Evolutionary conservation across 2,329 filamentous ascomycete genomes (phyloP).

Genomic region (Ascochyta pisi): DNA sequence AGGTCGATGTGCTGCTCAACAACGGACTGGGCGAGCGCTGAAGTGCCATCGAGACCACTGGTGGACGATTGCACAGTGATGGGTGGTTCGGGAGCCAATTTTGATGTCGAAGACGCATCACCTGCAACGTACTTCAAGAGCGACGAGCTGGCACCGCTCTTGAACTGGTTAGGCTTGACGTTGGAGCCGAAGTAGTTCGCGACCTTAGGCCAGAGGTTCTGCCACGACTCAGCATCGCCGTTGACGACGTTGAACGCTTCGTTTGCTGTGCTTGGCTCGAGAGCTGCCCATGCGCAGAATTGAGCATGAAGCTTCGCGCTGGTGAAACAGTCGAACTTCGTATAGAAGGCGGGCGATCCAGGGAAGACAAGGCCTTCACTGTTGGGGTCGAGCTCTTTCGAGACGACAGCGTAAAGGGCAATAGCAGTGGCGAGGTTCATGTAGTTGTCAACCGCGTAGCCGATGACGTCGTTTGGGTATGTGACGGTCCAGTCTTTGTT

Average conservation of each 20-base stretch:
- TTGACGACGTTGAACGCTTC: constrained; percentile 55
- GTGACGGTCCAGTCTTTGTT: constrained; percentile 54
- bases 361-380: constrained; percentile 30
- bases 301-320: constrained; percentile 32
- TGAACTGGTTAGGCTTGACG: constrained; percentile 40
- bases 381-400: constrained; percentile 35
- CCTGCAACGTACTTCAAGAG: background rate
- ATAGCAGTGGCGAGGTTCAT: constrained; percentile 45
- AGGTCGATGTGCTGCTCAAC: constrained; percentile 52
- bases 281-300: constrained; percentile 44
- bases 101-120: background rate
- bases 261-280: constrained; percentile 45
- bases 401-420: constrained; percentile 38
- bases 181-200: constrained; percentile 46
- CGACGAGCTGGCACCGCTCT: background rate
- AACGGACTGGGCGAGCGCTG: constrained; percentile 24
- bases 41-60: constrained; percentile 19
- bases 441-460: constrained; percentile 50
- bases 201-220: constrained; percentile 53
- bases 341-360: constrained; percentile 39
- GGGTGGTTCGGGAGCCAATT: constrained; percentile 30
- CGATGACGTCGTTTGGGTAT: constrained; percentile 56
- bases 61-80: constrained; percentile 27
- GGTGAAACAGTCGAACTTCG: constrained; percentile 40
- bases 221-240: constrained; percentile 52